Evolutionary conservation across 768 basidiomycete species (phyloP), one percentile per base, ranked within the genome.

Genomic region (Amanita exitialis): DNA sequence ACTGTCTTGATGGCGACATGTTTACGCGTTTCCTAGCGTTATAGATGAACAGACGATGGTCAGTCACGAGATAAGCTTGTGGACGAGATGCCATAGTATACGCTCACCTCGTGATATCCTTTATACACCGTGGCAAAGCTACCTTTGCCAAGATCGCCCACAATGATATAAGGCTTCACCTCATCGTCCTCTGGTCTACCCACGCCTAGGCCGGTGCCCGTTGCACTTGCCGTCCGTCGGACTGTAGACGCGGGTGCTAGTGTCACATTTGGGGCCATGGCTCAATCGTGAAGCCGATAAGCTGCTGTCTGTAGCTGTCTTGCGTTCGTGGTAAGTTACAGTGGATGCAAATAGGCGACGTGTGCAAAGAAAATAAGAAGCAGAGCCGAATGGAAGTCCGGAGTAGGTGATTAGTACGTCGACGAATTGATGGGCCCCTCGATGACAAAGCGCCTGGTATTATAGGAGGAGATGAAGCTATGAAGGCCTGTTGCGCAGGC

Each of bases 111-210:
- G 64, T 93, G 86, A 69, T 90, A 91, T 46, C 91, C 94, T 58
- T 90, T 90, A 66, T 90, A 94, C 36, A 99, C 95, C 0, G 87
- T 95, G 13, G 95, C 95, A 66, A 98, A 98, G 64, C 88, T 92
- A 15, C 95, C 95, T 64, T 87, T 89, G 32, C 89, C 89, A 49
- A 92, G 82, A 59, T 87, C 80, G 51, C 70, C 72, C 6, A 80
- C 79, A 54, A 91, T 80, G 56, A 91, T 75, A 59, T 90, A 91
- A 23, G 89, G 89, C 57, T 71, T 77, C 41, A 80, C 72, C 56
- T 90, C 85, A 53, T 86, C 80, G 54, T 87, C 83, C 51, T 86
- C 83, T 13, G 58, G 46, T 30, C 34, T 47, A 32, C 46, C 32
- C 51, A 15, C 27, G 45, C 54, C 59, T 61, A 56, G 16, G 15